Percentiles rank a stretch among this genome's conserved stretches.
Conservation (phyloP, 176 grass and related monocot species). For the Musa troglodytarum region DNA sequence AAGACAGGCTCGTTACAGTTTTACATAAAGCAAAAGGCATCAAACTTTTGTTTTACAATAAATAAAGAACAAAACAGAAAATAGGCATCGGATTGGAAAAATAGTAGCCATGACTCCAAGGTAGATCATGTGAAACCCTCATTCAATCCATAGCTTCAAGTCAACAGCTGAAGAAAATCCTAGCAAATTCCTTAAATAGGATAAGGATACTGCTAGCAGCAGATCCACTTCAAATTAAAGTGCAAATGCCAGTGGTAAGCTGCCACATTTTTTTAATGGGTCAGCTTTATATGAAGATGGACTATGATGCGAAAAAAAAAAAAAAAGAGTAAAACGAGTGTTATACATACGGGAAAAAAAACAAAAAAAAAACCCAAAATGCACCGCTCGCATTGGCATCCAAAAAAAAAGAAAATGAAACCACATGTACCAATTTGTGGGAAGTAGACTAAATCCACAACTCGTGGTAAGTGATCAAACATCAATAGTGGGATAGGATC, state of each 20-base stretch:
- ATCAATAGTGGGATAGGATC: neutral
- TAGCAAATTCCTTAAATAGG: no score
- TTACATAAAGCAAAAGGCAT: no score
- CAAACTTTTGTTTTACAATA: no score
- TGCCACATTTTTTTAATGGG: neutral
- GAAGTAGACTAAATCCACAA: neutral
- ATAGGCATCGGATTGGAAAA: no score
- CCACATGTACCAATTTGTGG: neutral
- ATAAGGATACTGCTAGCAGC: neutral
- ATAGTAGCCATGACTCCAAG: no score
- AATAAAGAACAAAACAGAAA: no score
- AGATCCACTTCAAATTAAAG: neutral
- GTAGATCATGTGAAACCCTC: no score
- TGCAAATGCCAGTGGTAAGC: neutral
- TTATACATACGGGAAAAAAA: neutral
- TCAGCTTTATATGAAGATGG: neutral
- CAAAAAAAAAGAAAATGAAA: neutral
- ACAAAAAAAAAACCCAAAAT: no score
- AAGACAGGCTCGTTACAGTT: no score
- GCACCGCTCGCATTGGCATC: no score
- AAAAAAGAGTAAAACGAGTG: neutral
- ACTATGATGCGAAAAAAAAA: neutral
- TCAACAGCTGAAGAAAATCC: no score
- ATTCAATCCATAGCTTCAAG: no score
- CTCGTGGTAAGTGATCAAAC: neutral